Conservation (phyloP, 148 eudicot species). For the Fagopyrum esculentum region DNA sequence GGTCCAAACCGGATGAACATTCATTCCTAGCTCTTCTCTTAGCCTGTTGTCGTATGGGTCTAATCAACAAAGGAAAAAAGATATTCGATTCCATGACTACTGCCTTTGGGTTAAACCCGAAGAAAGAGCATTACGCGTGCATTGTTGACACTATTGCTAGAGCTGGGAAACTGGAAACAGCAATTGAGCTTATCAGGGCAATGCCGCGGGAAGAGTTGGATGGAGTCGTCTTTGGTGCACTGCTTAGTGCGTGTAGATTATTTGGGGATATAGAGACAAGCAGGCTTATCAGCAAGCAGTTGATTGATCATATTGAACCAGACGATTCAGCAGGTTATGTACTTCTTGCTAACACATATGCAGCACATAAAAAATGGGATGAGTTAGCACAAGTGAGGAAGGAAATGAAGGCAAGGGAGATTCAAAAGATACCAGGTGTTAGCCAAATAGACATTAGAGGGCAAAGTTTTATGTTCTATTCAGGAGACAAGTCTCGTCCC, state of each 20-base stretch:
- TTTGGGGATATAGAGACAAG: slow-evolving; percentile 31
- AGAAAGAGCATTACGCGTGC: slow-evolving; percentile 50
- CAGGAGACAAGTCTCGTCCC: slow-evolving; percentile 26
- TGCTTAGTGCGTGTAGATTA: slow-evolving; percentile 43
- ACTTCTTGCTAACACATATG: slow-evolving; percentile 43
- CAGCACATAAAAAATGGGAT: slow-evolving; percentile 42
- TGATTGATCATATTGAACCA: slow-evolving; percentile 32
- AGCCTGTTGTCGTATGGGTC: slow-evolving; percentile 55
- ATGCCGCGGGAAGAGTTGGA: slow-evolving; percentile 44
- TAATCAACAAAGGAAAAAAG: slow-evolving; percentile 39
- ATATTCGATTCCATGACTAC: slow-evolving; percentile 35
- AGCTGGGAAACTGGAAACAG: slow-evolving; percentile 43
- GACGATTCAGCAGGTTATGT: slow-evolving; percentile 34
- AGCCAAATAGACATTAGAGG: slow-evolving; percentile 42
- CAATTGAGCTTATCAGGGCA: slow-evolving; percentile 25
- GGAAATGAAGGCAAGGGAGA: slow-evolving; percentile 38
- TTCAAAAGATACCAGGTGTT: slow-evolving; percentile 44
- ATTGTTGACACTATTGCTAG: slow-evolving; percentile 54
- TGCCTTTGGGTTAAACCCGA: slow-evolving; percentile 34
- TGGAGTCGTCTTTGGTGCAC: slow-evolving; percentile 35
- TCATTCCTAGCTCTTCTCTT: slow-evolving; percentile 48
- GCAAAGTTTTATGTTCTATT: slow-evolving; percentile 30
- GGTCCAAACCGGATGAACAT: slow-evolving; percentile 36
- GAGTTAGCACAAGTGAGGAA: slow-evolving; percentile 36
- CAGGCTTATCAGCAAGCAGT: slow-evolving; percentile 20